Percentiles rank a stretch among this genome's conserved stretches.
Conservation (phyloP, 495 filamentous ascomycete species). For the Lichina pygmaea region DNA sequence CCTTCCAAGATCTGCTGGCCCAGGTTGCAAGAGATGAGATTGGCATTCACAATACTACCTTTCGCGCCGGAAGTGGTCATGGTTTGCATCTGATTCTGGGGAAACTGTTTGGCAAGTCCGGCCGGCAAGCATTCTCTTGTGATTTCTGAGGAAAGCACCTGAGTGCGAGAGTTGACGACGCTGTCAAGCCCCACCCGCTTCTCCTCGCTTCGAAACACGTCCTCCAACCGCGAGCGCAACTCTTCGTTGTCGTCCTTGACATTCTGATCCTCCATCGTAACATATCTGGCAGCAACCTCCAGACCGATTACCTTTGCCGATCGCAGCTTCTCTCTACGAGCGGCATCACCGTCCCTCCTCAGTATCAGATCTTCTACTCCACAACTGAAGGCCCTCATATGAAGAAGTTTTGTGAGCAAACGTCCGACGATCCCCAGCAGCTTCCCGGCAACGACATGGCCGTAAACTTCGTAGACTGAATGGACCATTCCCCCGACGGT, state of each 20-base stretch:
- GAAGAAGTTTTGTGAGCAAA: slow-evolving; percentile 65
- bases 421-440: slow-evolving; percentile 72
- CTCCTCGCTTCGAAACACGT: slow-evolving; percentile 66
- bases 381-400: slow-evolving; percentile 87
- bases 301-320: slow-evolving; percentile 48
- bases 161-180: slow-evolving; percentile 48
- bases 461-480: slow-evolving; percentile 79
- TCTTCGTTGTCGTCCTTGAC: slow-evolving; percentile 33
- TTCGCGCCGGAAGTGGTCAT: slow-evolving; percentile 98
- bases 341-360: slow-evolving; percentile 51
- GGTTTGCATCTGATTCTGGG: slow-evolving; percentile 92
- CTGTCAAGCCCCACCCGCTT: slow-evolving; percentile 75
- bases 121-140: slow-evolving; percentile 51
- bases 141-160: slow-evolving; percentile 48
- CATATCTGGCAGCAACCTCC: slow-evolving; percentile 69
- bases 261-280: slow-evolving; percentile 45
- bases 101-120: slow-evolving; percentile 75
- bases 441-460: slow-evolving; percentile 58
- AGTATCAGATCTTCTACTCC: slow-evolving; percentile 89
- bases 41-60: slow-evolving; percentile 78
- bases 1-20: slow-evolving; percentile 95
- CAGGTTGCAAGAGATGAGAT: slow-evolving; percentile 89
- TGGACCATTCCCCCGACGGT: slow-evolving; percentile 71
- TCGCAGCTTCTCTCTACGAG: slow-evolving; percentile 39
- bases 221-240: slow-evolving; percentile 52